Percentiles rank a stretch among this genome's conserved stretches.
These are phyloP conservation scores for Solanum medicagineum DNA, from an alignment of 257 asterid species.

Conservation along the genomic window DNA sequence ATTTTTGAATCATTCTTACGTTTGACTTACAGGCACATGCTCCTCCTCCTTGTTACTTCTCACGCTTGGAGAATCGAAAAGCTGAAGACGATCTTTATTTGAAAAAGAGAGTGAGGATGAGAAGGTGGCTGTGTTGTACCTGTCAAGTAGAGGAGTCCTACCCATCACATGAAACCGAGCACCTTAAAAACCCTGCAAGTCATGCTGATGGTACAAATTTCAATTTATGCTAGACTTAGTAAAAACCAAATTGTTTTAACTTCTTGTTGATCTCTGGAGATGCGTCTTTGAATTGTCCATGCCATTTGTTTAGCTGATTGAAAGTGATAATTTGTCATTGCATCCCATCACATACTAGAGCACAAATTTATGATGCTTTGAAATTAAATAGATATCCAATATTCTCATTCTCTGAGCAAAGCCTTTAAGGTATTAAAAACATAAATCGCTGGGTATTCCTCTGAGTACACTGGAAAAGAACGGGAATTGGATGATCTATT, in stretches of 20 bases:
- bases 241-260: neutral
- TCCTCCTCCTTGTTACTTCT: conserved; percentile 8
- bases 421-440: neutral
- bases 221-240: neutral
- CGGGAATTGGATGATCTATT: too few species aligned
- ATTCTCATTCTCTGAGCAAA: neutral
- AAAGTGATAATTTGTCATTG: neutral
- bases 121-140: conserved; percentile 15
- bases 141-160: conserved; percentile 4
- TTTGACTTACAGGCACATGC: conserved; percentile 7
- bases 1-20: neutral
- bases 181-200: conserved; percentile 3
- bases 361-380: neutral
- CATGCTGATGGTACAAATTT: conserved; percentile 9
- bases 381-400: neutral
- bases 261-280: neutral
- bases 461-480: too few species aligned
- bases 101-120: conserved; percentile 8
- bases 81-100: neutral
- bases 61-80: neutral
- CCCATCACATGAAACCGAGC: conserved; percentile 3
- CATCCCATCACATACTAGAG: neutral
- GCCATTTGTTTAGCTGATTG: neutral
- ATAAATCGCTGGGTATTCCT: neutral
- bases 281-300: neutral